A percentile compares a stretch with the other conserved stretches of the same genome.
Conservation (phyloP, 345 rosid genomes). For the Brassica carinata region DNA sequence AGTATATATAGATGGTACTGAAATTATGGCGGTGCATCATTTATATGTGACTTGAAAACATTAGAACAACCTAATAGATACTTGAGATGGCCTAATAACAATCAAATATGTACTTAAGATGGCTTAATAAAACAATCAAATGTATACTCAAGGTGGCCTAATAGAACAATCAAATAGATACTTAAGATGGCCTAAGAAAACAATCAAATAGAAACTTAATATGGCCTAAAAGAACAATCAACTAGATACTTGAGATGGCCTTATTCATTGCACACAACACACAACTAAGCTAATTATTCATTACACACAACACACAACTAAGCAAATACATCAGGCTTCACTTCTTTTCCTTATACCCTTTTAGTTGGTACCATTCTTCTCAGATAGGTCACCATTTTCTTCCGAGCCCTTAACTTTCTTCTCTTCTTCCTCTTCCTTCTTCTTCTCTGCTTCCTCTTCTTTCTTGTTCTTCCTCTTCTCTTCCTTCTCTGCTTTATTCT, state of each 20-base stretch:
- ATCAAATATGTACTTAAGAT: not conserved
- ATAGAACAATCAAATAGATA: not conserved
- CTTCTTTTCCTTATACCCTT: not conserved
- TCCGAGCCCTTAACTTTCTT: not conserved
- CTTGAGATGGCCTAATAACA: not conserved
- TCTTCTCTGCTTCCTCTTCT: slow-evolving; percentile 11
- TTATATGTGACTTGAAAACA: not conserved
- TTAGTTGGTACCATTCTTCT: slow-evolving; percentile 1
- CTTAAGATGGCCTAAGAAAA: not conserved
- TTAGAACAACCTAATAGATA: not conserved
- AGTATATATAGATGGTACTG: not conserved
- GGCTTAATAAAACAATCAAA: not conserved
- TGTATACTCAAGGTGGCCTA: not conserved
- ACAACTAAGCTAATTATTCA: not conserved
- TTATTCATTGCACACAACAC: too few relatives aligned
- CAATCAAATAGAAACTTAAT: not conserved
- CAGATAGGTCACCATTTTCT: not conserved
- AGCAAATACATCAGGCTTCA: not conserved
- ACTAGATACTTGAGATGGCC: too few relatives aligned
- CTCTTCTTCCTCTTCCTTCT: slow-evolving; percentile 8
- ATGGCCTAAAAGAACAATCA: too few relatives aligned
- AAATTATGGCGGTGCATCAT: not conserved
- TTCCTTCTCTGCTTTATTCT: slow-evolving; percentile 17
- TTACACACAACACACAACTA: not conserved
- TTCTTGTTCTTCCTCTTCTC: slow-evolving; percentile 11